Percentiles rank a stretch among this genome's conserved stretches.
Conservation (phyloP, 176 grass and related monocot genomes). For the Elymus sibiricus region DNA sequence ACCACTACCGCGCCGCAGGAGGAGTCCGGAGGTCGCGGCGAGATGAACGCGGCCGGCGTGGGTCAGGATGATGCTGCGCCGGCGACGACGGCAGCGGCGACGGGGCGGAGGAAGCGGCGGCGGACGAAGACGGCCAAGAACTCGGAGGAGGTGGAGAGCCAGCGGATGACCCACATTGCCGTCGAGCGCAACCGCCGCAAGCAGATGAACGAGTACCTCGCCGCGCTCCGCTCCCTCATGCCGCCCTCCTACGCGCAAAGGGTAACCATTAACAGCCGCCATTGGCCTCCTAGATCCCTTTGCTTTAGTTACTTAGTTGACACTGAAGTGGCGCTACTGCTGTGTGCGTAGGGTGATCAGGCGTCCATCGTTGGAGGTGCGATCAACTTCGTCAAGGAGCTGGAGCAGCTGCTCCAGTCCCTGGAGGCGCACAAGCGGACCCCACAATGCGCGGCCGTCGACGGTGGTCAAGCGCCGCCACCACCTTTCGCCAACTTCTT, state of each 20-base stretch:
- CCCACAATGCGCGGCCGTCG: not conserved
- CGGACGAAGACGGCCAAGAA: conserved; percentile 72
- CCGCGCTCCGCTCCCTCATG: conserved; percentile 81
- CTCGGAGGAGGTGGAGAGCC: conserved; percentile 86
- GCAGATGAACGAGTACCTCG: conserved; percentile 96
- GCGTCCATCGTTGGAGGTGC: conserved; percentile 88
- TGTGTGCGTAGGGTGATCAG: conserved; percentile 66
- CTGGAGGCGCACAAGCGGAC: conserved; percentile 47
- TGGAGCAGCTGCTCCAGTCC: conserved; percentile 82
- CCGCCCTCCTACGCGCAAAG: conserved; percentile 68
- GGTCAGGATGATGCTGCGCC: conserved; percentile 9
- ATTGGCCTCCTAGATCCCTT: not conserved
- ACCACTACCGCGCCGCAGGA: not conserved
- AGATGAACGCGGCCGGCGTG: not conserved
- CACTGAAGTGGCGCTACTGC: not conserved
- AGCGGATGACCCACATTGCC: conserved; percentile 98
- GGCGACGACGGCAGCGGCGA: not conserved
- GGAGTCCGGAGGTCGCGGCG: not conserved
- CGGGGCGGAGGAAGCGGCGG: conserved; percentile 62
- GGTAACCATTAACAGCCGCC: conserved; percentile 37
- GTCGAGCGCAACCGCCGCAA: conserved; percentile 94
- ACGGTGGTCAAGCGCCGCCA: not conserved
- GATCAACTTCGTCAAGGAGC: conserved; percentile 95
- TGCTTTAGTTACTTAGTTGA: not conserved
- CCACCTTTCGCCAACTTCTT: conserved; percentile 59